Evolutionary conservation across 495 filamentous ascomycete species (phyloP).

Genomic region (Chaetomidium leptoderma): DNA sequence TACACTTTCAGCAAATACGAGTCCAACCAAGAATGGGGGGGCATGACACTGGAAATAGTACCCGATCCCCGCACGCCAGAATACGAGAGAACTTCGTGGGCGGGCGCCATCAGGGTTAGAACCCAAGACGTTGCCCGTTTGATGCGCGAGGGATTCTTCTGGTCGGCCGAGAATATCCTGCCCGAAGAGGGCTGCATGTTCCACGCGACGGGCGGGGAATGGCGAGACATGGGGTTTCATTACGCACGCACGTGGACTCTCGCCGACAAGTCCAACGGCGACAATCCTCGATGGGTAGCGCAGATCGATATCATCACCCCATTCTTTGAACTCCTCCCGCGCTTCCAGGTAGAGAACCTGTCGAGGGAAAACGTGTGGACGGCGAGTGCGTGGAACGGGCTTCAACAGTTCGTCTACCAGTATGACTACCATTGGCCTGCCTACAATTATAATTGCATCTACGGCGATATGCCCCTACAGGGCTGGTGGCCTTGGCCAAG

Average conservation of each 20-base stretch:
- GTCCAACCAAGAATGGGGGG: too few species aligned
- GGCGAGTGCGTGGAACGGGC: background rate
- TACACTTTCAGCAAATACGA: too few species aligned
- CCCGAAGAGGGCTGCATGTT: background rate
- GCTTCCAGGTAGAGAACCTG: background rate
- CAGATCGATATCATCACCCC: background rate
- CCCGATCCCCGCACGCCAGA: too few species aligned
- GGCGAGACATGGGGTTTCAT: background rate
- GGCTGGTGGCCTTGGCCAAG: slow-evolving; percentile 9
- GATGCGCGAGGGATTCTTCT: slow-evolving; percentile 11
- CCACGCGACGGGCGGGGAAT: background rate
- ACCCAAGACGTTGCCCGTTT: background rate
- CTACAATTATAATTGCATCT: background rate
- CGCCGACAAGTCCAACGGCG: background rate
- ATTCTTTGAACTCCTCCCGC: background rate
- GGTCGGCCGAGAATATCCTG: slow-evolving; percentile 1
- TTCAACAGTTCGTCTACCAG: background rate
- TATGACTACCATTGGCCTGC: background rate
- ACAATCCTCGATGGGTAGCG: background rate
- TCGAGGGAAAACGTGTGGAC: background rate
- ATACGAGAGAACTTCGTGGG: background rate
- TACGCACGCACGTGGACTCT: background rate
- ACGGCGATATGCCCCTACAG: background rate
- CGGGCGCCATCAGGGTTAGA: background rate
- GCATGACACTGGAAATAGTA: too few species aligned